Base-by-base conservation (phyloP, 73 alveolate species). In the Tetrahymena thermophila region DNA sequence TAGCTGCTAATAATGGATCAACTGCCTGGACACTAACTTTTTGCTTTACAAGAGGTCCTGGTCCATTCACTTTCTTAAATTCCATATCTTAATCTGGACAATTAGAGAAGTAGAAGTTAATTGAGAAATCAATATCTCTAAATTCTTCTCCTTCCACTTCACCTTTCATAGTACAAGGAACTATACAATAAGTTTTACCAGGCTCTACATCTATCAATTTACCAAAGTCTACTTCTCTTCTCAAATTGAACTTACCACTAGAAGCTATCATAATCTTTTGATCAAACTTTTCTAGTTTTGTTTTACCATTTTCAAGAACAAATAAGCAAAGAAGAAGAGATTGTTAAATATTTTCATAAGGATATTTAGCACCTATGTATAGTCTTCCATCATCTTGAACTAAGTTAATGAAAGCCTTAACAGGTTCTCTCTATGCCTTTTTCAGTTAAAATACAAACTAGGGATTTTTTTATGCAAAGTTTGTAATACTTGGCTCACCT, bases 361-460 rank as follows among this genome's bases (percentile, higher is more conserved):
- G 99, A 55, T 96, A 98, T 94, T 94, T 85, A 16, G 97, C 96
- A 3, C 97, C 98, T 23, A 56, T 95, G 95, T 95, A 96, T 58
- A 85, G 94, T 58, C 95, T 97, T 19, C 99, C 99, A 96, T 99
- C 99, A 1, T 96, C 96, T 95, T 98, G 96, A 16, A 97, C 97
- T 95, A 99, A 96, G 43, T 98, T 96, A 38, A 99, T 97, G 94
- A 98, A 98, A 94, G 98, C 96, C 94, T 97, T 96, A 15, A 98
- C 94, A 9, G 96, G 43, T 96, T 98, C 84, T 94, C 96, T 93
- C 96, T 94, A 35, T 71, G 93, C 55, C 85, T 58, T 95, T 35
- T 56, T 58, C 10, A 95, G 35, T 0, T 95, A 84, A 16, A 95
- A 57, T 17, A 95, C 85, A 43, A 93, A 95, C 85, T 95, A 95